Percentiles rank a stretch among this genome's conserved stretches.
Evolutionary conservation across 148 eudicot species (phyloP).

Genomic region (Vaccinium darrowii): DNA sequence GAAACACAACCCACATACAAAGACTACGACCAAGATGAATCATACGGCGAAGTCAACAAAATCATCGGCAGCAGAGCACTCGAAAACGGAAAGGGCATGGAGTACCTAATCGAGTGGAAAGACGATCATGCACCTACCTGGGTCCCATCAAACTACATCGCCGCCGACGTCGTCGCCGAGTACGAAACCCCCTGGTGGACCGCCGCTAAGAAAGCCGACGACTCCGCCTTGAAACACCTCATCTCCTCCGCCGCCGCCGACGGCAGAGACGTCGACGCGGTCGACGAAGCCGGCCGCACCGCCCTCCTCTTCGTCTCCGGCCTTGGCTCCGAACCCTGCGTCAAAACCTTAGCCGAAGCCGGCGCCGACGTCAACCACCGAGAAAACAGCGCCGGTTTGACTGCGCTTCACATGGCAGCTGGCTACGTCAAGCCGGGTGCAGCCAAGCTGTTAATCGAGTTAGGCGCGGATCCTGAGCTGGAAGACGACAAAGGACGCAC

Average conservation of each 20-base stretch:
- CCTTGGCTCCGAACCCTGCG: slow-evolving; percentile 70
- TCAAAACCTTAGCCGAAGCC: slow-evolving; percentile 43
- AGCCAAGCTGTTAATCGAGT: slow-evolving; percentile 38
- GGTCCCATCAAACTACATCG: slow-evolving; percentile 76
- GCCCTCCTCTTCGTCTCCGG: slow-evolving; percentile 82
- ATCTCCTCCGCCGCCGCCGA: slow-evolving; percentile 32
- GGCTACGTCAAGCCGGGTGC: slow-evolving; percentile 71
- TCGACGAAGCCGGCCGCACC: slow-evolving; percentile 81
- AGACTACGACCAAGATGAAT: slow-evolving; percentile 60
- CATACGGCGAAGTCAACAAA: slow-evolving; percentile 74
- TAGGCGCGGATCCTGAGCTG: slow-evolving; percentile 62
- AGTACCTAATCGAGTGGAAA: slow-evolving; percentile 86
- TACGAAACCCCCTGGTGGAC: slow-evolving; percentile 94
- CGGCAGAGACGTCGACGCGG: slow-evolving; percentile 61
- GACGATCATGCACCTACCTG: slow-evolving; percentile 88
- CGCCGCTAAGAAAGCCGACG: slow-evolving; percentile 85
- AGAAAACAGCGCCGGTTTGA: slow-evolving; percentile 57
- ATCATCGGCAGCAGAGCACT: slow-evolving; percentile 80
- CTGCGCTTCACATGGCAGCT: slow-evolving; percentile 92
- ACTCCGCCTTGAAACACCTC: slow-evolving; percentile 35
- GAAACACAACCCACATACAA: not conserved
- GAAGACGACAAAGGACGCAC: slow-evolving; percentile 62
- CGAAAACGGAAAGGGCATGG: slow-evolving; percentile 50
- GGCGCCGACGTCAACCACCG: slow-evolving; percentile 60
- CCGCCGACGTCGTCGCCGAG: slow-evolving; percentile 75